Percentiles rank a stretch among this genome's conserved stretches.
Conservation (phyloP, 2,329 filamentous ascomycete species). For the Ascochyta clinopodiicola region DNA sequence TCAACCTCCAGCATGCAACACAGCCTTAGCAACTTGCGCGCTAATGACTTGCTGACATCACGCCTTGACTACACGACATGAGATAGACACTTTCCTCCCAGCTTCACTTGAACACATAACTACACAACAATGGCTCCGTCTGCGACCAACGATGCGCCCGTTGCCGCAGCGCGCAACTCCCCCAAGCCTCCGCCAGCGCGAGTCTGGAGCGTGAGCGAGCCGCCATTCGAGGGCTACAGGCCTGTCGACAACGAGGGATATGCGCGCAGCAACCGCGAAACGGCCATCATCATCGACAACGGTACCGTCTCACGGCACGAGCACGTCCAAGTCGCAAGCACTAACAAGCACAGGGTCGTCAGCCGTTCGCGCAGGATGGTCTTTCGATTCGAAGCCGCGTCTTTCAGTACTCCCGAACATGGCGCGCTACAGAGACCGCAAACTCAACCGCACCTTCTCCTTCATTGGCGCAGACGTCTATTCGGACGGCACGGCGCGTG, state of each 20-base stretch:
- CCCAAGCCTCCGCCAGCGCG: constrained; percentile 61
- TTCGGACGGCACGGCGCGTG: constrained; percentile 88
- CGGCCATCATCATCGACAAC: constrained; percentile 97
- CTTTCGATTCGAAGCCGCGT: constrained; percentile 83
- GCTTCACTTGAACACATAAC: constrained; percentile 16
- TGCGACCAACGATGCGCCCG: constrained; percentile 48
- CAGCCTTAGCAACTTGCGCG: constrained; percentile 24
- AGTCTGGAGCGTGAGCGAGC: constrained; percentile 62
- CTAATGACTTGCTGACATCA: constrained; percentile 24
- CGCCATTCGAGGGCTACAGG: constrained; percentile 66
- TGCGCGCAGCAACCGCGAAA: constrained; percentile 65
- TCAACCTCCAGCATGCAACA: constrained; percentile 25
- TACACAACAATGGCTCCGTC: constrained; percentile 45
- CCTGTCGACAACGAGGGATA: constrained; percentile 71
- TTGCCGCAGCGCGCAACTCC: constrained; percentile 53
- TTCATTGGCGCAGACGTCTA: constrained; percentile 95
- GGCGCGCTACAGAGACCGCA: constrained; percentile 94
- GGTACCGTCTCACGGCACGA: constrained; percentile 60
- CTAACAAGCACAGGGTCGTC: constrained; percentile 72
- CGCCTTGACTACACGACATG: constrained; percentile 33
- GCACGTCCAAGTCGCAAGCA: neutral
- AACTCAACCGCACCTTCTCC: constrained; percentile 87
- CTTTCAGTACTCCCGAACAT: constrained; percentile 86
- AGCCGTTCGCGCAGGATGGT: constrained; percentile 91
- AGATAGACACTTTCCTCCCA: constrained; percentile 22